Percentiles rank a stretch among this genome's conserved stretches.
phyloP scores from a whole-genome alignment of 2,329 filamentous ascomycete genomes.

The Coniochaeta ligniaria region DNA sequence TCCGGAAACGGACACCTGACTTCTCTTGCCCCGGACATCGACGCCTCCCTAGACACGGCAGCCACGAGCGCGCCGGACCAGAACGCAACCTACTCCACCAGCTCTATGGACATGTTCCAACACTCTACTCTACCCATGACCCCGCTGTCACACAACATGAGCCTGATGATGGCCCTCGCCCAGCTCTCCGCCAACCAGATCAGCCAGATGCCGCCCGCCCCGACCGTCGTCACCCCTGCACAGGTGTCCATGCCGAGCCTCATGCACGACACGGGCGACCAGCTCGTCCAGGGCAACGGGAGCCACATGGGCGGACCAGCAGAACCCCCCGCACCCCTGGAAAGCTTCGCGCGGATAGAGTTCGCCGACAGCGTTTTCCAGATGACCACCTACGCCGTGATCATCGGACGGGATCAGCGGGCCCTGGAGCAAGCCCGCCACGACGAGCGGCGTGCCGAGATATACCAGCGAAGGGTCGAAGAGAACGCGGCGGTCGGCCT shows the following conservation, averaged over 20 bases:
- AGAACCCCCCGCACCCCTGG: conserved; percentile 28
- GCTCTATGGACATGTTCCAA: conserved; percentile 11
- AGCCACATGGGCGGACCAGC: conserved; percentile 25
- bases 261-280: conserved; percentile 21
- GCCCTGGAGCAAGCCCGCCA: conserved; percentile 48
- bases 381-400: conserved; percentile 67
- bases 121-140: background rate
- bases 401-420: conserved; percentile 63
- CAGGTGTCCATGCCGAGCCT: conserved; percentile 36
- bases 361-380: conserved; percentile 73
- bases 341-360: conserved; percentile 55
- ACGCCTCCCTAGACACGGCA: background rate
- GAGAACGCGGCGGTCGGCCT: conserved; percentile 41
- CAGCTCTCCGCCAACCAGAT: conserved; percentile 21
- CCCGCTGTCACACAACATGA: conserved; percentile 27
- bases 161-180: conserved; percentile 38
- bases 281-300: conserved; percentile 18
- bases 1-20: background rate
- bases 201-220: conserved; percentile 17
- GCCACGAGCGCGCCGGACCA: background rate
- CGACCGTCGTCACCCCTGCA: conserved; percentile 29
- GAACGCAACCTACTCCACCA: conserved; percentile 1
- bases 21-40: conserved; percentile 1
- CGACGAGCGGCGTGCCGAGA: conserved; percentile 40
- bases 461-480: conserved; percentile 34